phyloP scores from a whole-genome alignment of 371 early-diverging fungal genomes.

The Sporodiniella umbellata region DNA sequence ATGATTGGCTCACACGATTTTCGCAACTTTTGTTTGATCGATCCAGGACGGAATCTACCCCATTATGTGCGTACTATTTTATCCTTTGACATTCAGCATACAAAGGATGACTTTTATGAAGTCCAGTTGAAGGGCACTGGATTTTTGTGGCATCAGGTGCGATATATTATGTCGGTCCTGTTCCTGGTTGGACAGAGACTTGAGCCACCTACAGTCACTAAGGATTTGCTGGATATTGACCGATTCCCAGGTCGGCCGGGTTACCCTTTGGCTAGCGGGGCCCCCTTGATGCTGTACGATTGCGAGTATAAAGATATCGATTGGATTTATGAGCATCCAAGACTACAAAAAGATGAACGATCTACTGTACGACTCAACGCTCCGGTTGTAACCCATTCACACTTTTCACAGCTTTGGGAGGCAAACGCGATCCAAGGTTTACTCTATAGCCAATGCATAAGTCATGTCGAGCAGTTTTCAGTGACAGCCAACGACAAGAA shows the following conservation, averaged over 20 bases:
- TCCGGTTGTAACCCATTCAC: conserved; percentile 34
- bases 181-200: conserved; percentile 73
- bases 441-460: conserved; percentile 28
- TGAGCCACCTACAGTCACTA: conserved; percentile 34
- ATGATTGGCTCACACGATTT: conserved; percentile 90
- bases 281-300: conserved; percentile 85
- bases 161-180: conserved; percentile 92
- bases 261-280: conserved; percentile 71
- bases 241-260: conserved; percentile 33
- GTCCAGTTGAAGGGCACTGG: conserved; percentile 78
- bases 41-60: conserved; percentile 75
- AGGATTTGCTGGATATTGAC: conserved; percentile 30
- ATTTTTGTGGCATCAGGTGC: conserved; percentile 97
- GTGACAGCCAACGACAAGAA: conserved; percentile 1
- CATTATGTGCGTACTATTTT: conserved; percentile 74
- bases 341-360: neutral
- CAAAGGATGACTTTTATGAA: conserved; percentile 58
- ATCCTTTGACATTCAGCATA: conserved; percentile 59
- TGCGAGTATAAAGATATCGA: conserved; percentile 69
- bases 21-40: conserved; percentile 92
- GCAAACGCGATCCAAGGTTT: conserved; percentile 42
- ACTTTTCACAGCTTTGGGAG: conserved; percentile 48
- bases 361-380: conserved; percentile 13
- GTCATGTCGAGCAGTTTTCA: conserved; percentile 4
- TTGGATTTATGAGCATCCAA: conserved; percentile 37